Conservation (phyloP, 2,329 filamentous ascomycete genomes). For the Stromatinia cepivora region DNA sequence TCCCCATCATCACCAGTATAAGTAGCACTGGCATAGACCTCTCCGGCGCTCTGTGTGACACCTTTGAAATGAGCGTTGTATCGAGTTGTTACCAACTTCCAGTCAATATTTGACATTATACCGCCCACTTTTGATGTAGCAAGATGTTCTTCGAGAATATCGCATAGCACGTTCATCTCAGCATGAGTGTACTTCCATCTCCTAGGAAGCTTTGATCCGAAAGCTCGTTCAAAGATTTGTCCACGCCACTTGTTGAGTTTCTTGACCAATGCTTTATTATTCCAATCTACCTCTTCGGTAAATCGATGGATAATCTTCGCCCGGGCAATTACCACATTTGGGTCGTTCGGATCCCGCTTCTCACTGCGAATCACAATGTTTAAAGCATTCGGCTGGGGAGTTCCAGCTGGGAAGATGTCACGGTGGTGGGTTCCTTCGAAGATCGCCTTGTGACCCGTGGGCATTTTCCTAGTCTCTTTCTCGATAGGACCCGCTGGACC, state of each 20-base stretch:
- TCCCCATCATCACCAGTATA: background rate
- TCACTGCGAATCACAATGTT: background rate
- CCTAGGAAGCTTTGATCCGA: background rate
- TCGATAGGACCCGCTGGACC: background rate
- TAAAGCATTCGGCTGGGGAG: background rate
- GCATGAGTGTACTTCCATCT: background rate
- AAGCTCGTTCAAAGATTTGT: background rate
- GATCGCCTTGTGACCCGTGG: background rate
- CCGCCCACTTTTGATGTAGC: background rate
- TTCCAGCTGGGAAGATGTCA: background rate
- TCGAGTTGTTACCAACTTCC: background rate
- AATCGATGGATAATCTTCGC: background rate
- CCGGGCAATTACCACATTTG: background rate
- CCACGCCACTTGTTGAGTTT: conserved; percentile 11
- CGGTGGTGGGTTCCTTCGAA: background rate
- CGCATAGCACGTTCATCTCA: background rate
- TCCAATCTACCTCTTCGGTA: background rate
- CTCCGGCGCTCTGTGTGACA: background rate
- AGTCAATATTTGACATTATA: background rate
- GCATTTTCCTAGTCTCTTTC: background rate
- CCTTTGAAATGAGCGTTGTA: background rate
- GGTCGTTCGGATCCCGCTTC: background rate
- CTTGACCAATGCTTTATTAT: background rate
- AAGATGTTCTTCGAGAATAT: background rate
- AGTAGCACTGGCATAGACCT: background rate